phyloP scores from a whole-genome alignment of 2,329 filamentous ascomycete species.

The Aspergillus intermedius region DNA sequence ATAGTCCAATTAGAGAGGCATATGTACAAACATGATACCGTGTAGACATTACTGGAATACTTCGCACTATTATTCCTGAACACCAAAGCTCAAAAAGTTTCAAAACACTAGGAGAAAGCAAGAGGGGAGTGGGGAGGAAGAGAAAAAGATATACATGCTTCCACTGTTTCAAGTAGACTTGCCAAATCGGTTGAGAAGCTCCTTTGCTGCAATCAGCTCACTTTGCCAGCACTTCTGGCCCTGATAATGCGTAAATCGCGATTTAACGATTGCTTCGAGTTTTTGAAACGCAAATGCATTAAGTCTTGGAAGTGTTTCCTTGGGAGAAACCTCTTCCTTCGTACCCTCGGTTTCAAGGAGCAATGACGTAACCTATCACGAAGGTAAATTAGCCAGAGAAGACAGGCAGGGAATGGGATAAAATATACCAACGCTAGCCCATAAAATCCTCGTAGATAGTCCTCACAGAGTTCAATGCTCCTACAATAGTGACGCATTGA shows the following conservation, averaged over 20 bases:
- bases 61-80: too few species aligned
- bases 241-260: constrained; percentile 22
- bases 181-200: constrained; percentile 29
- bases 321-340: constrained; percentile 11
- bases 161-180: constrained; percentile 3
- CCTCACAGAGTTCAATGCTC: constrained; percentile 87
- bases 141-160: background rate
- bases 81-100: too few species aligned
- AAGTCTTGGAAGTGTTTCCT: constrained; percentile 25
- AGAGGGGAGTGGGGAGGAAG: background rate
- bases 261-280: constrained; percentile 32
- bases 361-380: constrained; percentile 21
- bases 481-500: constrained; percentile 80
- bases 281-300: constrained; percentile 31
- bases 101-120: too few species aligned
- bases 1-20: too few species aligned
- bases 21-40: too few species aligned
- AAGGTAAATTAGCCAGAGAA: background rate
- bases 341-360: constrained; percentile 12
- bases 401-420: background rate
- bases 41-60: too few species aligned
- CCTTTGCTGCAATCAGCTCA: constrained; percentile 38
- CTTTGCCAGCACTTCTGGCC: constrained; percentile 28
- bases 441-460: constrained; percentile 88
- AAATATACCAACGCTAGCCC: constrained; percentile 69